Evolutionary conservation across 768 basidiomycete genomes (phyloP).

Genomic region (Psilocybe cyanescens): DNA sequence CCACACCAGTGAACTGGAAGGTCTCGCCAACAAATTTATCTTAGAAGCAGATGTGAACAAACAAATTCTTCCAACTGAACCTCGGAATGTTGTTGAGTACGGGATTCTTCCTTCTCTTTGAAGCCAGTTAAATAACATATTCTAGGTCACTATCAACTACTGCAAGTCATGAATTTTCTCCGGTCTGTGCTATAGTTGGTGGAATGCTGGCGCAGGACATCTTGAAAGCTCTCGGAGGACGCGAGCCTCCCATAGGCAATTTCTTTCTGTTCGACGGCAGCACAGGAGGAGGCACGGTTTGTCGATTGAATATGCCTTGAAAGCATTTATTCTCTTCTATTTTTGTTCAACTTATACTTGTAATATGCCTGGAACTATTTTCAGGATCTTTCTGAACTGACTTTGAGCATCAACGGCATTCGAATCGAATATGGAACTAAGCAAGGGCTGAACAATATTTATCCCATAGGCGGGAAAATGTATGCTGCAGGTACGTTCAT

Average conservation of each 20-base stretch:
- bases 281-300: slow-evolving; percentile 76
- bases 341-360: neutral
- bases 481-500: slow-evolving; percentile 15
- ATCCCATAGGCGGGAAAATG: neutral
- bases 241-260: slow-evolving; percentile 93
- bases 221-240: slow-evolving; percentile 85
- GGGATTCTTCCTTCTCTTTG: slow-evolving; percentile 22
- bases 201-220: slow-evolving; percentile 96
- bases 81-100: slow-evolving; percentile 68
- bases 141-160: slow-evolving; percentile 68
- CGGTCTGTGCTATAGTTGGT: slow-evolving; percentile 93
- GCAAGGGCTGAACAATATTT: neutral
- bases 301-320: slow-evolving; percentile 53
- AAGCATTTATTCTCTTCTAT: neutral
- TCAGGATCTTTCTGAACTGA: neutral
- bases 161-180: slow-evolving; percentile 87
- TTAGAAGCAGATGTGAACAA: slow-evolving; percentile 69
- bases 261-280: slow-evolving; percentile 88
- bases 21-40: slow-evolving; percentile 67
- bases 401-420: neutral
- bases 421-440: neutral
- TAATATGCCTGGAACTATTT: slow-evolving; percentile 5
- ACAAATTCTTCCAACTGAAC: slow-evolving; percentile 60
- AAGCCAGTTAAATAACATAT: slow-evolving; percentile 11
- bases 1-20: slow-evolving; percentile 58